Evolutionary conservation across 192 early-diverging fungal genomes (phyloP), one percentile per base, ranked within the genome.

Genomic region (Rhizophagus sp.): DNA sequence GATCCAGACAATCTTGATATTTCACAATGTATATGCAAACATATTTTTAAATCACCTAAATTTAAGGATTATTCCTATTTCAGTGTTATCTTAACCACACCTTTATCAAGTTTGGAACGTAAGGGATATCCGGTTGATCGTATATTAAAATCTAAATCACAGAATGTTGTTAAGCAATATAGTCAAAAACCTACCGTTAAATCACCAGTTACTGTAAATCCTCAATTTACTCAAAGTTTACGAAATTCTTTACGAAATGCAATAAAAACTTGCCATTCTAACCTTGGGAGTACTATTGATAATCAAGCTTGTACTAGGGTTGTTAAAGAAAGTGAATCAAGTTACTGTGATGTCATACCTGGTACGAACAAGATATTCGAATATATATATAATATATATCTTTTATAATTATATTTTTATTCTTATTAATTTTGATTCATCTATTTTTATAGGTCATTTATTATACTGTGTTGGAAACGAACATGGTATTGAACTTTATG

Each of bases 111-210:
- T 61, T 41, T 79, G 19, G 68, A 62, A 24, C 66, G 78, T 41
- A 69, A 79, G 24, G 66, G 68, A 94, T 86, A 87, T 62, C 88
- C 88, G 44, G 88, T 91, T 13, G 88, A 89, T 69, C 88, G 90
- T 64, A 92, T 89, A 86, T 84, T 67, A 87, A 84, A 15, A 85
- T 83, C 62, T 47, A 47, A 88, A 85, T 41, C 80, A 36, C 27
- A 4, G 7, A 33, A 22, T 24, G 30, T 44, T 70, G 34, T 10
- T n/a, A 27, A 41, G 0, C 41, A 70, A 41, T 19, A 82, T 2
- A 81, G 81, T 49, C 44, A 47, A 47, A 47, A 10, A 12, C 0
- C 44, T 47, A 80, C 84, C 49, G 76, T 73, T 4, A 65, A 74
- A 12, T 62, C 78, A n/a, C 36, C 68, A 33, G n/a, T 30, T 66